Evolutionary conservation across 75 land plant genomes (phyloP), one percentile per base, ranked within the genome.

Genomic region (Pseudotsuga menziesii): DNA sequence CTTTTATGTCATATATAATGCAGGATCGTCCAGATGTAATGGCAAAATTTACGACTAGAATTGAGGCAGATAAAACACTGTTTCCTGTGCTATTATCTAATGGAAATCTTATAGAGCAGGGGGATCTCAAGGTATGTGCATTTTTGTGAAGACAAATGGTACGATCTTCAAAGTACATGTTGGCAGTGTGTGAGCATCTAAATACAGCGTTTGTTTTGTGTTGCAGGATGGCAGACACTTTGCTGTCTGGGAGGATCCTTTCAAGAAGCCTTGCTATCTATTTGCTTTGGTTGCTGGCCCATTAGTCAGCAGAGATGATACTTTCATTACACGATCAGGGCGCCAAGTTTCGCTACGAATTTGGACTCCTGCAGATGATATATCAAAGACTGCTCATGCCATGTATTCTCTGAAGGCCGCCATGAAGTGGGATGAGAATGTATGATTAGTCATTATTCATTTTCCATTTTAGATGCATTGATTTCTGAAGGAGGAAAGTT

Each of bases 371-470:
- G 79, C 95, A 27, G 71, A 92, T 56, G 99, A 96, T 79, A 66
- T 94, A 52, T 88, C 90, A 9, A 96, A 94, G 78, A 96, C 99
- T 64, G 91, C 81, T 5, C 95, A 96, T 86, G 99, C 99, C 3
- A 96, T 96, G 99, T 84, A 90, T 78, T 89, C 99, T 58, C 80
- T 96, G 3, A 92, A 96, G 78, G 89, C 89, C 59, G 91, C 99
- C 41, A 96, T 96, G 99, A 94, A 96, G 73, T 96, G 99, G 98
- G 99, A 96, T 83, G 99, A 96, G 70, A 97, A 96, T 73, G 99
- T 95, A 41, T 76, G 89, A 77, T 14, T 56, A 3, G 58, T 59
- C n/a, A 23, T 61, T 20, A 44, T 80, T 60, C 56, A 32, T 54
- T 20, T 64, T 27, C 23, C 26, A 57, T 69, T 56, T 69, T 61